Conservation (phyloP, 352 stramenopile species). For the Pythium apleroticum region DNA sequence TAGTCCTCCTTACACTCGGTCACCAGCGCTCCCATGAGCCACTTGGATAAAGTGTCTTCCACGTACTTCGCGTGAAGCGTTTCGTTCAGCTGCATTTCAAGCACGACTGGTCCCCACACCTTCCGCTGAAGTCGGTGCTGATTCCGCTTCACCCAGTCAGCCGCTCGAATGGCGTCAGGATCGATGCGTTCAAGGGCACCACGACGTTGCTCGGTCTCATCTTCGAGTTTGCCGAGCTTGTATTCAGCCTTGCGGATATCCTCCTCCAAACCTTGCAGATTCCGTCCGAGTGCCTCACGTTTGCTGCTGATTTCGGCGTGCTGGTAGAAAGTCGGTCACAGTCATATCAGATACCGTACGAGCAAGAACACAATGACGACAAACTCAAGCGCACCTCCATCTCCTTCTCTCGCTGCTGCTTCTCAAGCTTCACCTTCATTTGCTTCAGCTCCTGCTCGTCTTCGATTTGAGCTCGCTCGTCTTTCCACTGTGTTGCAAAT, state of each 20-base stretch:
- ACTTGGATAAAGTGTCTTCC: slow-evolving; percentile 83
- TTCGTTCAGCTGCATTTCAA: slow-evolving; percentile 86
- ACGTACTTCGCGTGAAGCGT: slow-evolving; percentile 81
- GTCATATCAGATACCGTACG: too few species aligned
- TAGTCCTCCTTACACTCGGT: slow-evolving; percentile 84
- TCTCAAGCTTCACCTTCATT: slow-evolving; percentile 65
- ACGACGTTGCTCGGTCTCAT: slow-evolving; percentile 74
- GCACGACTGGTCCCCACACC: slow-evolving; percentile 79
- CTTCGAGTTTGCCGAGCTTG: slow-evolving; percentile 66
- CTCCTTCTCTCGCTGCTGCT: slow-evolving; percentile 62
- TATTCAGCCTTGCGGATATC: slow-evolving; percentile 49
- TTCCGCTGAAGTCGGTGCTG: slow-evolving; percentile 63
- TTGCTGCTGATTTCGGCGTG: slow-evolving; percentile 74
- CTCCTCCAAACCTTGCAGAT: slow-evolving; percentile 49
- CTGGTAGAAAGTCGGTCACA: slow-evolving; percentile 28
- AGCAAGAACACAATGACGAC: too few species aligned
- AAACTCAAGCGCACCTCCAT: too few species aligned
- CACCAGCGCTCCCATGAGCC: slow-evolving; percentile 70
- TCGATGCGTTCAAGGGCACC: slow-evolving; percentile 58
- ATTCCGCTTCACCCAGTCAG: slow-evolving; percentile 79
- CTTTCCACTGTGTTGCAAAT: slow-evolving; percentile 52
- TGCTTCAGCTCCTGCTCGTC: slow-evolving; percentile 50
- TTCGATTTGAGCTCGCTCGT: slow-evolving; percentile 50
- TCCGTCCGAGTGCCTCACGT: slow-evolving; percentile 48
- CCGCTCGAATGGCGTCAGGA: slow-evolving; percentile 67